Evolutionary conservation across 1,284 basidiomycete genomes (phyloP).

Genomic region (Pseudozyma flocculosa): DNA sequence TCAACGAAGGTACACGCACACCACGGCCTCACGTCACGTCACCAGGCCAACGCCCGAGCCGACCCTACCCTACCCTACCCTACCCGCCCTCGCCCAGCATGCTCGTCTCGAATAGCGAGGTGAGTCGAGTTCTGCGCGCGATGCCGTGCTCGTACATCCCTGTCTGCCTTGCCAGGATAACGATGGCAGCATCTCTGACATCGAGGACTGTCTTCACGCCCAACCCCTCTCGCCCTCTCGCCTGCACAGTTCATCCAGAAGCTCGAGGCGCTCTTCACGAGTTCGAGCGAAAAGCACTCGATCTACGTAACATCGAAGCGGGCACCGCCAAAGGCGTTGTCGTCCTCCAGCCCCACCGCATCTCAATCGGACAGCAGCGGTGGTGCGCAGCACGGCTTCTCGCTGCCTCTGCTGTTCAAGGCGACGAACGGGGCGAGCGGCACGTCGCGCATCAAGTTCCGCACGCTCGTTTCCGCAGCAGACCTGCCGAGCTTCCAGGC

Average conservation of each 20-base stretch:
- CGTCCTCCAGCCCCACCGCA: conserved; percentile 3
- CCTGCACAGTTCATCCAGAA: conserved; percentile 39
- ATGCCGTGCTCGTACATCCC: too few relatives aligned
- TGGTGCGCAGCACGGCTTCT: too few relatives aligned
- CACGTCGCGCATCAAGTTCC: conserved; percentile 39
- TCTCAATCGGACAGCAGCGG: conserved; percentile 1
- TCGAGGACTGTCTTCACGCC: too few relatives aligned
- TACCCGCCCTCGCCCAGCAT: conserved; percentile 2
- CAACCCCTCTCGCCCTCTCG: too few relatives aligned
- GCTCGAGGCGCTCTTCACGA: conserved; percentile 39
- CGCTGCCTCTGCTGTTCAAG: conserved; percentile 37
- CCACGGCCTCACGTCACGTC: too few relatives aligned
- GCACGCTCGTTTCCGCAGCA: conserved; percentile 37
- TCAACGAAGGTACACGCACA: too few relatives aligned
- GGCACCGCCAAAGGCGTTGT: conserved; percentile 12
- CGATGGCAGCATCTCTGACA: too few relatives aligned
- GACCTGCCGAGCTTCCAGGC: conserved; percentile 31
- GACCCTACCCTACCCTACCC: too few relatives aligned
- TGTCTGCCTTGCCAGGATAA: too few relatives aligned
- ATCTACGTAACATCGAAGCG: conserved; percentile 48
- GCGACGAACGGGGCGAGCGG: conserved; percentile 43
- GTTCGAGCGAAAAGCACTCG: conserved; percentile 37
- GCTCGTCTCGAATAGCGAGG: conserved; percentile 7
- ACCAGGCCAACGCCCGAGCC: too few relatives aligned
- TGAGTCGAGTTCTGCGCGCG: neutral